Percentiles rank a stretch among this genome's conserved stretches.
Conservation (phyloP, 257 asterid genomes). For the Gentiana dahurica region DNA sequence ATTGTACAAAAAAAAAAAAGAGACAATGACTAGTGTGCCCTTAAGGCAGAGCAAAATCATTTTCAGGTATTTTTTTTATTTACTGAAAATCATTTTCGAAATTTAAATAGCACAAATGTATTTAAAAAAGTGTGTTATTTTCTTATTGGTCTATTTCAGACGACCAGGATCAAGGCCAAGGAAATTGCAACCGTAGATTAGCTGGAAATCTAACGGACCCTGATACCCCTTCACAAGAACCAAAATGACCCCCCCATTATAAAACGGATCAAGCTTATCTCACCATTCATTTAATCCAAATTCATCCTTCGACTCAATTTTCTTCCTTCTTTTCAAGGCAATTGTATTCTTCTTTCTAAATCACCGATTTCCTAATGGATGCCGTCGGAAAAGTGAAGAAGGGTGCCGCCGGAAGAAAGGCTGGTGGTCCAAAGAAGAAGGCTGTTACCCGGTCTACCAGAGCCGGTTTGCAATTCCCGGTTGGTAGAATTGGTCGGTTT, state of each 20-base stretch:
- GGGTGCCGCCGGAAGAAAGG: constrained; percentile 36
- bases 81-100: too few species aligned
- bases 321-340: background rate
- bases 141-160: constrained; percentile 21
- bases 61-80: too few species aligned
- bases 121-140: background rate
- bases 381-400: constrained; percentile 24
- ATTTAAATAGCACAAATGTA: too few species aligned
- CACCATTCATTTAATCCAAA: background rate
- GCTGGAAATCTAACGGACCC: constrained; percentile 15
- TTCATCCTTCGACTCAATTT: background rate
- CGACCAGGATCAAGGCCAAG: constrained; percentile 13
- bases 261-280: constrained; percentile 4
- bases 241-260: constrained; percentile 7
- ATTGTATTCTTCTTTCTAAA: too few species aligned
- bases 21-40: too few species aligned
- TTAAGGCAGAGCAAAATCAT: too few species aligned
- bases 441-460: constrained; percentile 24
- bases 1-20: too few species aligned
- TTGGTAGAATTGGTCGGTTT: constrained; percentile 34
- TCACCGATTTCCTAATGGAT: constrained; percentile 9
- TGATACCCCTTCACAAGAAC: background rate
- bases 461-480: constrained; percentile 43
- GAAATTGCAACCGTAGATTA: constrained; percentile 6
- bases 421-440: constrained; percentile 37